A percentile compares a stretch with the other conserved stretches of the same genome.
These are phyloP conservation scores for Plantago major DNA, from an alignment of 257 asterid species.

Conservation along the genomic window DNA sequence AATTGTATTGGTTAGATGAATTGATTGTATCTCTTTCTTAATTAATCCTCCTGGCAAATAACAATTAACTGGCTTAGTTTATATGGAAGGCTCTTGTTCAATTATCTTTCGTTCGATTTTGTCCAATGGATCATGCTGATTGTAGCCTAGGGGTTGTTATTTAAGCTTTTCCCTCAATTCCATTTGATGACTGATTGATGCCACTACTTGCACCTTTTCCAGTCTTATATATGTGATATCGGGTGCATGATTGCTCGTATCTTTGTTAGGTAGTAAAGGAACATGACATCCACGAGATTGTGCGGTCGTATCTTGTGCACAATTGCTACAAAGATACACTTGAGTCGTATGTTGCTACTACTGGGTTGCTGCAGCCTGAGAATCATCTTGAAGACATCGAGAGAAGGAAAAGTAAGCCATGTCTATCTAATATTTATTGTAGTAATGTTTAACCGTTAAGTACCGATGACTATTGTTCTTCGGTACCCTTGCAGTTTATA, in stretches of 20 bases:
- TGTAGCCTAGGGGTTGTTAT: slow-evolving; percentile 3
- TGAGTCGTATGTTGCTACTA: slow-evolving; percentile 60
- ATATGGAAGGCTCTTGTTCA: background rate
- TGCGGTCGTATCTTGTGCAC: slow-evolving; percentile 79
- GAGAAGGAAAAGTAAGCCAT: slow-evolving; percentile 70
- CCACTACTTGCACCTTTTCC: too few species aligned
- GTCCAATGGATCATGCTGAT: background rate
- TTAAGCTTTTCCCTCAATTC: background rate
- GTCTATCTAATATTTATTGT: background rate
- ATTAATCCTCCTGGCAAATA: background rate
- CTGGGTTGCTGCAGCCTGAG: slow-evolving; percentile 52
- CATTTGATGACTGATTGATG: too few species aligned
- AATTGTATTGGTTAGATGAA: background rate
- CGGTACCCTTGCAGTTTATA: background rate
- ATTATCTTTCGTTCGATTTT: background rate
- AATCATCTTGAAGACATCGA: slow-evolving; percentile 67
- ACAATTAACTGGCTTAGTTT: background rate
- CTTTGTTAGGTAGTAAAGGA: slow-evolving; percentile 52
- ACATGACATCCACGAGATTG: slow-evolving; percentile 63
- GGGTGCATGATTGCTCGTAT: background rate
- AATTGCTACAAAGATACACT: slow-evolving; percentile 76
- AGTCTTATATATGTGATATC: background rate
- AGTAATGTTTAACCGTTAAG: background rate
- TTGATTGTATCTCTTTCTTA: background rate
- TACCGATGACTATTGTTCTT: background rate